phyloP scores from a whole-genome alignment of 129 eudicot genomes.

The Arctium lappa region DNA sequence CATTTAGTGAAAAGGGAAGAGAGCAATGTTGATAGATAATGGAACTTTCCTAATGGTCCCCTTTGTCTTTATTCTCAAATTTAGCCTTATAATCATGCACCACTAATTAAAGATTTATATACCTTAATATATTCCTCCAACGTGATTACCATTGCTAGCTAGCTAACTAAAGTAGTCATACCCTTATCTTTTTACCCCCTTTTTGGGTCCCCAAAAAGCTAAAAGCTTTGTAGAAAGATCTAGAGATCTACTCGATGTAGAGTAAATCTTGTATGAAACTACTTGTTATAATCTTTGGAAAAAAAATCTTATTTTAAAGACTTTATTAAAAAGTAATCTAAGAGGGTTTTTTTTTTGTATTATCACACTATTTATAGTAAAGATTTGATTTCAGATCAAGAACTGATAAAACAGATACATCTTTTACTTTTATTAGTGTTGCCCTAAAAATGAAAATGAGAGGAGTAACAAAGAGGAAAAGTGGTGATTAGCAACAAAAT shows the following conservation, averaged over 20 bases:
- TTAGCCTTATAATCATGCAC: constrained; percentile 36
- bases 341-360: not conserved
- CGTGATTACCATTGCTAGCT: constrained; percentile 24
- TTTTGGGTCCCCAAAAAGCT: constrained; percentile 27
- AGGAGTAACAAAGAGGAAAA: constrained; percentile 16
- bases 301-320: no score
- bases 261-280: constrained; percentile 21
- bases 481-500: constrained; percentile 19
- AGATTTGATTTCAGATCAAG: constrained; percentile 5
- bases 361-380: not conserved
- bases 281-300: not conserved
- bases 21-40: constrained; percentile 31
- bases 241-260: constrained; percentile 3
- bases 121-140: constrained; percentile 22
- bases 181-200: constrained; percentile 14
- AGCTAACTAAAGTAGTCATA: constrained; percentile 15
- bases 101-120: constrained; percentile 25
- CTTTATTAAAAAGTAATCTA: not conserved
- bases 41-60: constrained; percentile 50
- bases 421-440: not conserved
- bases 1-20: constrained; percentile 14
- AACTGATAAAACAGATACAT: not conserved
- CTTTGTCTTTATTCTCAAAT: constrained; percentile 42
- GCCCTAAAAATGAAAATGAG: not conserved
- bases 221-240: constrained; percentile 15